Evolutionary conservation across 2,329 filamentous ascomycete species (phyloP).

Genomic region (Saccharata proteae): DNA sequence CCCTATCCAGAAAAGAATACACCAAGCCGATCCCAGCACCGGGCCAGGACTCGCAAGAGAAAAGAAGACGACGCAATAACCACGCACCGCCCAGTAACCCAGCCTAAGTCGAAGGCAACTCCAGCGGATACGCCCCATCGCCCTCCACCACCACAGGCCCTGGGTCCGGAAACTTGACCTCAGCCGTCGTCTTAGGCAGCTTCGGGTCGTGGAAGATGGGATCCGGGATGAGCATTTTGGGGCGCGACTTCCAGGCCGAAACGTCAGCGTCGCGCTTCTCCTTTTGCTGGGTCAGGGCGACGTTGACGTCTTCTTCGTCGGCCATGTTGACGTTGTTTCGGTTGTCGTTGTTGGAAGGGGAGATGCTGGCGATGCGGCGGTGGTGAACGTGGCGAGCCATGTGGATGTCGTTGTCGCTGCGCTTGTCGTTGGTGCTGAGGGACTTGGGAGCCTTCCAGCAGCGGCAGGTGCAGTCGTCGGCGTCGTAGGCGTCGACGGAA

Average conservation of each 20-base stretch:
- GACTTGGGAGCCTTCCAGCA: constrained; percentile 6
- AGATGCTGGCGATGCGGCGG: constrained; percentile 1
- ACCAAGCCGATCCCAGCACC: no score
- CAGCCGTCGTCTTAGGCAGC: constrained; percentile 22
- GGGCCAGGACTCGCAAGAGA: no score
- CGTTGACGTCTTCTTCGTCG: constrained; percentile 10
- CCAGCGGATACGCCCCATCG: constrained; percentile 33
- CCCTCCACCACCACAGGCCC: constrained; percentile 32
- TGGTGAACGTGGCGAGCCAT: constrained; percentile 6
- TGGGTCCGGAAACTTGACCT: constrained; percentile 32
- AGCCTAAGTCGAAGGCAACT: constrained; percentile 22
- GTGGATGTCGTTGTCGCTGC: constrained; percentile 2
- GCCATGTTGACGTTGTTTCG: neutral
- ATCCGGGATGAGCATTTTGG: constrained; percentile 26
- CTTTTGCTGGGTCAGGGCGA: constrained; percentile 8
- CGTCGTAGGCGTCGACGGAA: constrained; percentile 5
- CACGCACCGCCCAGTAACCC: no score
- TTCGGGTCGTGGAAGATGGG: constrained; percentile 18
- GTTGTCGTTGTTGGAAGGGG: neutral
- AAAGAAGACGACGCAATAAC: no score
- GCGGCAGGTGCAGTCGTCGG: constrained; percentile 4
- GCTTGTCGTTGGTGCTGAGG: constrained; percentile 1
- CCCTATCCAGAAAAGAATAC: no score
- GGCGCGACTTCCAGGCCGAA: constrained; percentile 26
- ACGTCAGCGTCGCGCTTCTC: constrained; percentile 17